phyloP scores from a whole-genome alignment of 371 early-diverging fungal genomes.

The Parasitella parasitica region DNA sequence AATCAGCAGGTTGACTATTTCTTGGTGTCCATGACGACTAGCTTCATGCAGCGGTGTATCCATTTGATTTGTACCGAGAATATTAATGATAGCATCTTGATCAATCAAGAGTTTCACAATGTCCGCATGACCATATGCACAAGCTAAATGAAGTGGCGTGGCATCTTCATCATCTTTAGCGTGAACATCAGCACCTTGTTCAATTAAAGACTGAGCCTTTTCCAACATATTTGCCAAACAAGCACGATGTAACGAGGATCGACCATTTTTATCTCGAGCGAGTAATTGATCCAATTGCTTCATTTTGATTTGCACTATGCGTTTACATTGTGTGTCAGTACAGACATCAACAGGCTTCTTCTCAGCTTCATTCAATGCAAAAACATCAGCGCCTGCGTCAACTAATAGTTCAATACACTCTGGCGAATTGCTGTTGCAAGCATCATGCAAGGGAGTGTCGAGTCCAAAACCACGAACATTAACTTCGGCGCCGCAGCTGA shows the following conservation, averaged over 20 bases:
- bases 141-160: constrained; percentile 84
- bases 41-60: constrained; percentile 85
- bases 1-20: constrained; percentile 62
- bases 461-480: constrained; percentile 63
- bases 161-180: constrained; percentile 64
- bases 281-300: constrained; percentile 37
- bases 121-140: constrained; percentile 59
- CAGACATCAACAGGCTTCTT: constrained; percentile 57
- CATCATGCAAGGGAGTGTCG: constrained; percentile 83
- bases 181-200: constrained; percentile 79
- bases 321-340: constrained; percentile 33
- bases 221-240: constrained; percentile 20
- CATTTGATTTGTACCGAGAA: constrained; percentile 37
- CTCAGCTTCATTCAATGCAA: constrained; percentile 58
- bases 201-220: constrained; percentile 5
- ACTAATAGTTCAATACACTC: constrained; percentile 62
- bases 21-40: constrained; percentile 54
- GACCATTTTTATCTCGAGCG: constrained; percentile 26
- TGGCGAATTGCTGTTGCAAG: constrained; percentile 65
- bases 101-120: constrained; percentile 68
- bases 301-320: constrained; percentile 27
- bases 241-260: constrained; percentile 35
- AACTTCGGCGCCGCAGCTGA: constrained; percentile 57
- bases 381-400: constrained; percentile 60
- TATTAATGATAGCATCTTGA: constrained; percentile 70